These are phyloP conservation scores for Claviceps sorghi DNA, from an alignment of 2,329 filamentous ascomycete species.

Conservation along the genomic window DNA sequence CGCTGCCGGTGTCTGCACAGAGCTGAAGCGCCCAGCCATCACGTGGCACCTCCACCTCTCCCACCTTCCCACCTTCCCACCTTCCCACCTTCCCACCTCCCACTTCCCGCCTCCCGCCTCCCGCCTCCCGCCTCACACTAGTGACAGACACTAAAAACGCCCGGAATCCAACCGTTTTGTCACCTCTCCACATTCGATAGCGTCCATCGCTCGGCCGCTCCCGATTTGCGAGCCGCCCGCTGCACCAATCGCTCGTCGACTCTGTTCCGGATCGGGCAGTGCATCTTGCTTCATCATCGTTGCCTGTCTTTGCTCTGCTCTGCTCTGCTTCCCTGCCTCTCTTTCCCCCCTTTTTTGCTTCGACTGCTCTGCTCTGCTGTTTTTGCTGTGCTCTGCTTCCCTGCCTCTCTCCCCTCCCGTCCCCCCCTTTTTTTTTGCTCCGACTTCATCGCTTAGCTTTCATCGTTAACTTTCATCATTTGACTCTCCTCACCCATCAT, in stretches of 20 bases:
- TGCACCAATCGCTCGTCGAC: constrained; percentile 1
- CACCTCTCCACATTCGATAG: constrained; percentile 1
- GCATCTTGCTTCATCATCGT: neutral
- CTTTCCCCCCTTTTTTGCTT: no score
- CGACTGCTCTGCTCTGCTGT: neutral
- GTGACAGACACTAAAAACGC: neutral
- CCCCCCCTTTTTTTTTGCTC: neutral
- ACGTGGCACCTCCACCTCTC: neutral
- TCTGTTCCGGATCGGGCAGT: neutral
- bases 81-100: no score
- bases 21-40: no score
- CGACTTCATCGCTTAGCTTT: neutral
- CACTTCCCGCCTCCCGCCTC: no score
- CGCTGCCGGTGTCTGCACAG: no score
- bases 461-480: no score
- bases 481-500: no score
- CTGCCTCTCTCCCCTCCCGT: neutral
- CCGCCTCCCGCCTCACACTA: neutral
- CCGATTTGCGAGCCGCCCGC: neutral
- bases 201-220: neutral
- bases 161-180: neutral
- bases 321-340: neutral
- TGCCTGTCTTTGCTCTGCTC: neutral
- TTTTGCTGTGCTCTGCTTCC: neutral
- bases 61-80: no score